Conservation (phyloP, 805 yeast species). For the Saccharomycopsis sp. region DNA sequence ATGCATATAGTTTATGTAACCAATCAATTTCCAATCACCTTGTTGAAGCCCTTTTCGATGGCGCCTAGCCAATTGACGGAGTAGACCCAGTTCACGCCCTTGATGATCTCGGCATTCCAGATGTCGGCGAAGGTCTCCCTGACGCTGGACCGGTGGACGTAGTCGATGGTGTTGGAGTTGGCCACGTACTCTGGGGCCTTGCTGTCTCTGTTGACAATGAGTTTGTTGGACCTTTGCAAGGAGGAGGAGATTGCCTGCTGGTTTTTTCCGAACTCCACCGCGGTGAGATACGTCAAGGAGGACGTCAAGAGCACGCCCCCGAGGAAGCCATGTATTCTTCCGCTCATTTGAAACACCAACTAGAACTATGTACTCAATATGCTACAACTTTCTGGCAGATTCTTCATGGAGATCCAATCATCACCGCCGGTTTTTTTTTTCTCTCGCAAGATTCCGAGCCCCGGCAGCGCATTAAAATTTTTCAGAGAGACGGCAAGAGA, state of each 20-base stretch:
- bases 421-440: too few relatives aligned
- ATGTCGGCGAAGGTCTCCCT: conserved; percentile 19
- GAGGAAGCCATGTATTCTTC: conserved; percentile 21
- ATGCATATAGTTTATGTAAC: neutral
- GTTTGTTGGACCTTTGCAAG: conserved; percentile 8
- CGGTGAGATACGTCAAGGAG: conserved; percentile 18
- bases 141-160: conserved; percentile 16
- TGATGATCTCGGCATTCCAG: conserved; percentile 20
- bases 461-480: neutral
- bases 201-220: conserved; percentile 13
- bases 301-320: conserved; percentile 19
- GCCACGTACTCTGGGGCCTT: conserved; percentile 2
- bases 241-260: conserved; percentile 1
- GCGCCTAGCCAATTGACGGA: conserved; percentile 19
- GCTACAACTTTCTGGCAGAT: too few relatives aligned
- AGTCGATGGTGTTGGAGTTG: conserved; percentile 14
- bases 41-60: conserved; percentile 17
- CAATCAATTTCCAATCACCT: neutral
- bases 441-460: neutral
- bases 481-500: too few relatives aligned
- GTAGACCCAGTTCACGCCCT: conserved; percentile 21
- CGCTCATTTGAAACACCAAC: too few relatives aligned
- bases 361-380: too few relatives aligned
- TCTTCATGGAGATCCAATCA: too few relatives aligned
- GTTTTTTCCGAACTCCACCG: conserved; percentile 15